A percentile compares a stretch with the other conserved stretches of the same genome.
phyloP scores from a whole-genome alignment of 192 early-diverging fungal genomes.

The Gamsiella multidivaricata region DNA sequence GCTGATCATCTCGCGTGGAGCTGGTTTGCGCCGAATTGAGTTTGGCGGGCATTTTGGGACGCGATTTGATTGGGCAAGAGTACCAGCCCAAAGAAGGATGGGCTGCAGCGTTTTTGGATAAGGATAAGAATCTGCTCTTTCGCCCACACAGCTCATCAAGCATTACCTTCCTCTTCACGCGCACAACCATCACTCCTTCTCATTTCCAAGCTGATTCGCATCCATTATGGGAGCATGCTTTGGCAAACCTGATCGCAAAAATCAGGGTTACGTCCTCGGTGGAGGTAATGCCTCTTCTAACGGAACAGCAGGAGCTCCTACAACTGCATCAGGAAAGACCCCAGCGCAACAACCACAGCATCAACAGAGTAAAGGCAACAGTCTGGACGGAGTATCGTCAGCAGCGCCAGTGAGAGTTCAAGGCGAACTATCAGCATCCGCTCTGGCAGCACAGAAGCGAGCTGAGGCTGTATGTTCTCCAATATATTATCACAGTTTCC shows the following conservation, averaged over 20 bases:
- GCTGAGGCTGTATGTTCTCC: slow-evolving; percentile 38
- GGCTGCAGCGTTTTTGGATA: too few species aligned
- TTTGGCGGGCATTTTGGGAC: too few species aligned
- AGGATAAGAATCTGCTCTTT: too few species aligned
- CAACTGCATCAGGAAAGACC: neutral
- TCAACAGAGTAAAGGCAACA: neutral
- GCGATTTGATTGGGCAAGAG: too few species aligned
- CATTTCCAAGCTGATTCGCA: too few species aligned
- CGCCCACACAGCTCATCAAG: too few species aligned
- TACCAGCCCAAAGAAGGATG: too few species aligned
- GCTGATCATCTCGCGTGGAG: too few species aligned
- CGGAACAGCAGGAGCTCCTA: slow-evolving; percentile 30
- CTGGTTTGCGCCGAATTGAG: too few species aligned
- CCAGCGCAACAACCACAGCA: slow-evolving; percentile 2
- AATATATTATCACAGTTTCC: neutral
- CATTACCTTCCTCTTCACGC: too few species aligned
- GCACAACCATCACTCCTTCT: too few species aligned
- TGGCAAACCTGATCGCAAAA: slow-evolving; percentile 45
- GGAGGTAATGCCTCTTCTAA: slow-evolving; percentile 32
- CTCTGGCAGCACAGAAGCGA: slow-evolving; percentile 44
- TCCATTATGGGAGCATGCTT: slow-evolving; percentile 49
- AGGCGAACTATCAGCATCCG: slow-evolving; percentile 42
- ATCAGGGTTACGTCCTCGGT: slow-evolving; percentile 43
- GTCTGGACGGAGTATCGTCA: slow-evolving; percentile 5
- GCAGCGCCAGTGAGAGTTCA: slow-evolving; percentile 1